phyloP scores from a whole-genome alignment of 2,329 filamentous ascomycete species.

The Nigrograna mackinnonii region DNA sequence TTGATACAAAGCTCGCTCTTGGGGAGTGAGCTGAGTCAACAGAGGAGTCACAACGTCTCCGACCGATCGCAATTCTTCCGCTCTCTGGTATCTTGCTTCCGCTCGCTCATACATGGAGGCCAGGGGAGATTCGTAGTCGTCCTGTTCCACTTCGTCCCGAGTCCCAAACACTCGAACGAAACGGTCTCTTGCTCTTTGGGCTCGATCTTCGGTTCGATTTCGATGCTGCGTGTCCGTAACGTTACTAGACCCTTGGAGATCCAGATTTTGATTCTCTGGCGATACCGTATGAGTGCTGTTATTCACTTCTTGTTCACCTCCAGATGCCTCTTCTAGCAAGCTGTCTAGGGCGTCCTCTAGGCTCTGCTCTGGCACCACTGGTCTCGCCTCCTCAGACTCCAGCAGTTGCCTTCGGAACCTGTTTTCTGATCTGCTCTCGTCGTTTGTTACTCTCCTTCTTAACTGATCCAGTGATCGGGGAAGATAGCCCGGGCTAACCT shows the following conservation, averaged over 20 bases:
- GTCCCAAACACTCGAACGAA: slow-evolving; percentile 48
- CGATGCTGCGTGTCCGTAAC: neutral
- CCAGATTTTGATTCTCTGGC: neutral
- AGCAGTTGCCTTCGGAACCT: slow-evolving; percentile 23
- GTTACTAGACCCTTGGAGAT: neutral
- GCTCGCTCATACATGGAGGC: slow-evolving; percentile 52
- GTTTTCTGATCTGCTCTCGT: slow-evolving; percentile 32
- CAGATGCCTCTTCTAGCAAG: slow-evolving; percentile 30
- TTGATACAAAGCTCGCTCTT: slow-evolving; percentile 33
- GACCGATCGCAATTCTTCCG: slow-evolving; percentile 38
- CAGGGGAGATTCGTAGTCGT: slow-evolving; percentile 53
- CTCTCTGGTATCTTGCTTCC: slow-evolving; percentile 46
- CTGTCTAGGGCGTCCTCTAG: slow-evolving; percentile 39
- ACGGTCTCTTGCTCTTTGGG: slow-evolving; percentile 29
- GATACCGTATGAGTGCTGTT: slow-evolving; percentile 1
- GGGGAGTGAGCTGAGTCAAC: slow-evolving; percentile 21
- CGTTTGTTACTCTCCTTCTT: slow-evolving; percentile 31
- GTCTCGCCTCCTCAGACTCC: slow-evolving; percentile 25
- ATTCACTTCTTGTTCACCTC: slow-evolving; percentile 11
- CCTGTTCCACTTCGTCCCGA: slow-evolving; percentile 50
- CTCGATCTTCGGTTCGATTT: slow-evolving; percentile 16
- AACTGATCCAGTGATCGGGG: slow-evolving; percentile 52
- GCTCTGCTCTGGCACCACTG: slow-evolving; percentile 25
- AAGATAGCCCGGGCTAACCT: slow-evolving; percentile 51
- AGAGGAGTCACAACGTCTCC: slow-evolving; percentile 22